Evolutionary conservation across 2,329 filamentous ascomycete genomes (phyloP).

Genomic region (Aspergillus sp.): DNA sequence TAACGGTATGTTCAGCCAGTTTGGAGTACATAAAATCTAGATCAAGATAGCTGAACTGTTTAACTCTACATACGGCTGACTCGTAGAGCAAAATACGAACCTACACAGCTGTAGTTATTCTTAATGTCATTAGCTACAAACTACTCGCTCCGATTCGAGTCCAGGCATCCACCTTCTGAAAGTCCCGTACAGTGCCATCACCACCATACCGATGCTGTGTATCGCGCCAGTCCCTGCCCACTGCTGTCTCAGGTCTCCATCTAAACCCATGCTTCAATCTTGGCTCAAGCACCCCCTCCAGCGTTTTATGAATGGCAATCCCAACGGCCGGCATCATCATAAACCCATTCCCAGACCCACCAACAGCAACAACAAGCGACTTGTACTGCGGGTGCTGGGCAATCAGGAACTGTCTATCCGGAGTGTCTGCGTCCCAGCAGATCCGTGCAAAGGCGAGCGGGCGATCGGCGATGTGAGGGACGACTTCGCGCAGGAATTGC

Average conservation of each 20-base stretch:
- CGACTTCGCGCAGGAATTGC: conserved; percentile 50
- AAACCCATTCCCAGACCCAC: conserved; percentile 32
- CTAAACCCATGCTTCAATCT: conserved; percentile 45
- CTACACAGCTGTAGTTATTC: too few species aligned
- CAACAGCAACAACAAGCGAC: conserved; percentile 47
- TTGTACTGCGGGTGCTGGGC: conserved; percentile 48
- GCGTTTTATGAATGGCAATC: conserved; percentile 47
- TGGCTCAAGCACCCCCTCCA: conserved; percentile 46
- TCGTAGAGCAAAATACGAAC: too few species aligned
- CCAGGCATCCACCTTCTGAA: conserved; percentile 40
- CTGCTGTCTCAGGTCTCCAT: conserved; percentile 54
- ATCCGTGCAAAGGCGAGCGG: conserved; percentile 54
- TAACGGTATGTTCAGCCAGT: too few species aligned
- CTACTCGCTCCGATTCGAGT: conserved; percentile 21
- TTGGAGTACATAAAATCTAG: too few species aligned
- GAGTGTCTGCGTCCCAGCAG: conserved; percentile 60
- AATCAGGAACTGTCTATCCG: conserved; percentile 55
- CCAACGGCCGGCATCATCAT: conserved; percentile 51
- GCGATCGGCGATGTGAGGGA: conserved; percentile 53
- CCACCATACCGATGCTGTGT: conserved; percentile 50
- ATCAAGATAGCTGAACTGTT: too few species aligned
- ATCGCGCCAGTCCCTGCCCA: conserved; percentile 47
- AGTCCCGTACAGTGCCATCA: conserved; percentile 49
- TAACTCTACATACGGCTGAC: too few species aligned
- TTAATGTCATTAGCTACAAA: too few species aligned